Conservation (phyloP, 2,329 filamentous ascomycete species). For the Talaromyces rugulosus region DNA sequence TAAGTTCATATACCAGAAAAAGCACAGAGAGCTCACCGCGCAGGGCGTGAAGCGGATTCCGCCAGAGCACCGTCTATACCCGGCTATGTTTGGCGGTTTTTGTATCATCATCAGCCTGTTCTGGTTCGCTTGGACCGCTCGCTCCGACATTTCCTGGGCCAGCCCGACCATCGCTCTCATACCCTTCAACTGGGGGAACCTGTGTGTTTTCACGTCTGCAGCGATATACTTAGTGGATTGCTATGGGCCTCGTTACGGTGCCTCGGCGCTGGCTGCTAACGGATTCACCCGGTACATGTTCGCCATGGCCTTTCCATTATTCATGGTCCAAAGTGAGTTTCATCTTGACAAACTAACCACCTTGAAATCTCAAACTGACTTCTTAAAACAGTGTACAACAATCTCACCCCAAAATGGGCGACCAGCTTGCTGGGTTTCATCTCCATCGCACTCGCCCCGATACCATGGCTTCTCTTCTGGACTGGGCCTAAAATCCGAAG, state of each 20-base stretch:
- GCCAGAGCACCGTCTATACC: conserved; percentile 20
- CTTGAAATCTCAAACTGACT: neutral
- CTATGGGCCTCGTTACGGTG: conserved; percentile 7
- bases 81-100: conserved; percentile 18
- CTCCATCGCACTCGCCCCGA: conserved; percentile 31
- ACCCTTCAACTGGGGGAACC: neutral
- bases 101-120: conserved; percentile 17
- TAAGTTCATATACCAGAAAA: conserved; percentile 10
- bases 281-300: conserved; percentile 18
- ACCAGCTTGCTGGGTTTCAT: conserved; percentile 36
- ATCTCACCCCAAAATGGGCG: conserved; percentile 34
- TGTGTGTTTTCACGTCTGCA: neutral
- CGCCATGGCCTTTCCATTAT: conserved; percentile 29
- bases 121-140: neutral
- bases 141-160: conserved; percentile 1
- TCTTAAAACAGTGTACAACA: conserved; percentile 25
- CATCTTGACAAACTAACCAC: neutral
- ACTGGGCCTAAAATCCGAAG: conserved; percentile 26
- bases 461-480: conserved; percentile 38
- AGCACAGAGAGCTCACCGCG: neutral
- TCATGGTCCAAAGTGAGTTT: conserved; percentile 24
- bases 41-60: neutral
- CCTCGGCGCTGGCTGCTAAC: conserved; percentile 13
- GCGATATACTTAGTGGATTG: conserved; percentile 11
- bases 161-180: neutral